Evolutionary conservation across 2,329 filamentous ascomycete species (phyloP).

Genomic region (Lasiodiplodia citricola): DNA sequence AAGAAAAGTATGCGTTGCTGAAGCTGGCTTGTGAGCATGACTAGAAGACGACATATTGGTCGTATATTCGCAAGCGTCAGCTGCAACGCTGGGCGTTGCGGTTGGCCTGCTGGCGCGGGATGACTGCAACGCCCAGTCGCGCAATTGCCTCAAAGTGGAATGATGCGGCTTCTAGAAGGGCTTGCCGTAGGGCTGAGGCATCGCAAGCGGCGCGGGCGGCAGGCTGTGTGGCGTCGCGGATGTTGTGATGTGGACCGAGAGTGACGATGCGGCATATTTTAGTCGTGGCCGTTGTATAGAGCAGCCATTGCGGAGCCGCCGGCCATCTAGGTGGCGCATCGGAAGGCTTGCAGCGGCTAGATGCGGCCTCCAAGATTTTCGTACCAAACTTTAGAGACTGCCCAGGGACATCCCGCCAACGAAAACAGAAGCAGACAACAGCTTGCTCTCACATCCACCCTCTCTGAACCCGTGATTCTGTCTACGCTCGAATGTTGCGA

Average conservation of each 20-base stretch:
- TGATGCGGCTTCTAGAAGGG: conserved; percentile 21
- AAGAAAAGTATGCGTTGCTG: not conserved
- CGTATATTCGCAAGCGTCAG: conserved; percentile 26
- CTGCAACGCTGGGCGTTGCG: not conserved
- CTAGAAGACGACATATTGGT: conserved; percentile 7
- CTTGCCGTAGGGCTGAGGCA: conserved; percentile 9
- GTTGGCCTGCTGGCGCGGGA: conserved; percentile 5
- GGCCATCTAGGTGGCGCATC: not conserved
- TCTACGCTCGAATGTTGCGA: not conserved
- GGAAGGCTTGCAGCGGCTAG: not conserved
- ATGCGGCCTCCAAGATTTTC: not conserved
- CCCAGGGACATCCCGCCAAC: not conserved
- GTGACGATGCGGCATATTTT: not conserved
- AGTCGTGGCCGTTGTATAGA: not conserved
- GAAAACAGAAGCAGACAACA: not conserved
- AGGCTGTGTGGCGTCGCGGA: not conserved
- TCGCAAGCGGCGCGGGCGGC: not conserved
- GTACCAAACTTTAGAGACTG: not conserved
- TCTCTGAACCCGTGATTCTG: not conserved
- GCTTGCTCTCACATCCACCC: not conserved
- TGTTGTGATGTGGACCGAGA: conserved; percentile 16
- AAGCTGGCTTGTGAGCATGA: not conserved
- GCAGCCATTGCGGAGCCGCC: not conserved
- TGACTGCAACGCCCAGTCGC: conserved; percentile 4
- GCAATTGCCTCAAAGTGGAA: not conserved